Evolutionary conservation across 192 early-diverging fungal genomes (phyloP).

Genomic region (Coemansia asiatica): DNA sequence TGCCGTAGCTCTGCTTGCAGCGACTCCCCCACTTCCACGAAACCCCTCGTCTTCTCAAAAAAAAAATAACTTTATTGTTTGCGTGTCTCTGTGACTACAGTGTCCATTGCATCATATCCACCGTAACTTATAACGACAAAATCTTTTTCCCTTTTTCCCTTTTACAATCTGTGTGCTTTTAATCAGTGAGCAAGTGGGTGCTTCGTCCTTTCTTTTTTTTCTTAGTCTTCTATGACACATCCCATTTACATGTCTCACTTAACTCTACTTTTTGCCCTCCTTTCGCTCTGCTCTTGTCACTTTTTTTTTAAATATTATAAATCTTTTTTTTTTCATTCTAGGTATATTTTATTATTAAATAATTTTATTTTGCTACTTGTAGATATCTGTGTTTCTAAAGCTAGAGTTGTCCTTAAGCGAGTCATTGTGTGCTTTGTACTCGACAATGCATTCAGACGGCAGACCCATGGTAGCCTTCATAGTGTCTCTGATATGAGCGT

Average conservation of each 20-base stretch:
- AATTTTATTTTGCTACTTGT: slow-evolving; percentile 24
- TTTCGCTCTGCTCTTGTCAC: neutral
- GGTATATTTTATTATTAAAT: slow-evolving; percentile 9
- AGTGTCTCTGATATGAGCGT: slow-evolving; percentile 83
- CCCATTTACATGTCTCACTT: no score
- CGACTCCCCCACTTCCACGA: neutral
- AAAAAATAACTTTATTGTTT: no score
- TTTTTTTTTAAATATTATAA: neutral
- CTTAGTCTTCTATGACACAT: no score
- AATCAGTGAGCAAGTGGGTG: neutral
- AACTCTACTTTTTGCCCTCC: no score
- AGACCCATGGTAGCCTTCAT: slow-evolving; percentile 83
- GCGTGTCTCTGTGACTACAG: no score
- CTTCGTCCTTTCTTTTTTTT: neutral
- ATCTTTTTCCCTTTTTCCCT: no score
- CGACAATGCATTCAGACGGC: slow-evolving; percentile 85
- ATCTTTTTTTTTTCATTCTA: neutral
- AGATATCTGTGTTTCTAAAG: slow-evolving; percentile 82
- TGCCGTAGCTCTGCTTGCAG: slow-evolving; percentile 19
- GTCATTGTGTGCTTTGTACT: slow-evolving; percentile 93
- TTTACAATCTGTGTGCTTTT: neutral
- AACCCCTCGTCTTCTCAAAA: no score
- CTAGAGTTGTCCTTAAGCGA: slow-evolving; percentile 84
- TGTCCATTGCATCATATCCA: no score
- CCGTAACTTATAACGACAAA: neutral